Evolutionary conservation across 1,284 basidiomycete species (phyloP).

Genomic region (Tilletia setariae): DNA sequence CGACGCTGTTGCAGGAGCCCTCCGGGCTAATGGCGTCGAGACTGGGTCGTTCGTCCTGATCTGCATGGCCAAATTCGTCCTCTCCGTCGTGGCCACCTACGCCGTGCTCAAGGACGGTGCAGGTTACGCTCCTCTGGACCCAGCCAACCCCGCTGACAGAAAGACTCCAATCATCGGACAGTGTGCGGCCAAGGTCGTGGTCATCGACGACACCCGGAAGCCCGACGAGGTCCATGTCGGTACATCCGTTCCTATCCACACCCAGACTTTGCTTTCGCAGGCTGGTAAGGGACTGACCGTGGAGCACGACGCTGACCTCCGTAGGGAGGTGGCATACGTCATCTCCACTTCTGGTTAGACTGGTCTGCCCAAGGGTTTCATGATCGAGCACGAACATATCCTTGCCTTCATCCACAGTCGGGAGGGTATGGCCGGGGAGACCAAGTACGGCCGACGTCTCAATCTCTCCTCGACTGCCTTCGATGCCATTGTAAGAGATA

Average conservation of each 20-base stretch:
- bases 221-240: too few relatives aligned
- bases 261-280: too few relatives aligned
- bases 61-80: not conserved
- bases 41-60: not conserved
- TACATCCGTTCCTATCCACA: not conserved
- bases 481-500: constrained; percentile 15
- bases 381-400: too few relatives aligned
- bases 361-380: too few relatives aligned
- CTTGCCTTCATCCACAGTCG: too few relatives aligned
- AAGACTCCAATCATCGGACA: not conserved
- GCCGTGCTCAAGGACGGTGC: not conserved
- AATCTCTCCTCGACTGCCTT: constrained; percentile 15
- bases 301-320: not conserved
- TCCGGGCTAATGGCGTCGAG: not conserved
- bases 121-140: not conserved
- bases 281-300: not conserved
- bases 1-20: not conserved
- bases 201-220: too few relatives aligned
- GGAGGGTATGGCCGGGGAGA: too few relatives aligned
- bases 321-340: not conserved
- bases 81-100: not conserved
- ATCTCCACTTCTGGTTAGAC: too few relatives aligned
- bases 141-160: not conserved
- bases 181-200: too few relatives aligned
- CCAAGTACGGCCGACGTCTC: too few relatives aligned